Evolutionary conservation across 2,329 filamentous ascomycete species (phyloP).

Genomic region (Neospermospora avenae): DNA sequence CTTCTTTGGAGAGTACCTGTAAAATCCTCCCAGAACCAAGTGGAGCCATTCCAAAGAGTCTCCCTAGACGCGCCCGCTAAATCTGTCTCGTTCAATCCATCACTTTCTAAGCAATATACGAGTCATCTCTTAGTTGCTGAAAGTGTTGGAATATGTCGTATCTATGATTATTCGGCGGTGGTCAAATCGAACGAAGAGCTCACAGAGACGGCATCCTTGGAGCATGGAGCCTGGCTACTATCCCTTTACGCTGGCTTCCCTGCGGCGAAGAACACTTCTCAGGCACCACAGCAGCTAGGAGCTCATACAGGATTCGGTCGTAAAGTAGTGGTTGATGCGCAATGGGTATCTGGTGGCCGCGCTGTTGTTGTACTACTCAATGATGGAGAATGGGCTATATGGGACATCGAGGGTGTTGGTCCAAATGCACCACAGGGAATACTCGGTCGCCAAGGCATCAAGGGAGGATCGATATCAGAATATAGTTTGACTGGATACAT

Average conservation of each 20-base stretch:
- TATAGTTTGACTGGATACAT: conserved; percentile 59
- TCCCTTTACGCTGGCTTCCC: conserved; percentile 50
- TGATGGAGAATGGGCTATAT: conserved; percentile 66
- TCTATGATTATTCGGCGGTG: conserved; percentile 58
- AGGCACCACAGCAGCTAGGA: conserved; percentile 45
- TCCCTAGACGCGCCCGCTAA: conserved; percentile 53
- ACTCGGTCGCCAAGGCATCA: conserved; percentile 37
- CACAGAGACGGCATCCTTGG: conserved; percentile 40
- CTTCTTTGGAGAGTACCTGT: conserved; percentile 57
- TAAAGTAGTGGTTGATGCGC: conserved; percentile 59
- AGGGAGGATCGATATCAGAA: conserved; percentile 55
- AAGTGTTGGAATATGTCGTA: conserved; percentile 52
- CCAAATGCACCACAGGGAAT: conserved; percentile 46
- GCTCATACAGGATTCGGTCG: conserved; percentile 46
- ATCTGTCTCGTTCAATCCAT: conserved; percentile 59
- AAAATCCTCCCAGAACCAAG: conserved; percentile 27
- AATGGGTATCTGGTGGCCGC: conserved; percentile 59
- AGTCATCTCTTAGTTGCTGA: conserved; percentile 58
- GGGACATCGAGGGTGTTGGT: conserved; percentile 60
- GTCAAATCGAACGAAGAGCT: conserved; percentile 49
- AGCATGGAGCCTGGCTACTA: conserved; percentile 61
- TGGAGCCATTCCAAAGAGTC: conserved; percentile 58
- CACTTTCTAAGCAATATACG: conserved; percentile 39
- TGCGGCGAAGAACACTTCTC: conserved; percentile 22
- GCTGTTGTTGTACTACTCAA: conserved; percentile 57